Conservation (phyloP, 371 early-diverging fungal species). For the Parasitella parasitica region DNA sequence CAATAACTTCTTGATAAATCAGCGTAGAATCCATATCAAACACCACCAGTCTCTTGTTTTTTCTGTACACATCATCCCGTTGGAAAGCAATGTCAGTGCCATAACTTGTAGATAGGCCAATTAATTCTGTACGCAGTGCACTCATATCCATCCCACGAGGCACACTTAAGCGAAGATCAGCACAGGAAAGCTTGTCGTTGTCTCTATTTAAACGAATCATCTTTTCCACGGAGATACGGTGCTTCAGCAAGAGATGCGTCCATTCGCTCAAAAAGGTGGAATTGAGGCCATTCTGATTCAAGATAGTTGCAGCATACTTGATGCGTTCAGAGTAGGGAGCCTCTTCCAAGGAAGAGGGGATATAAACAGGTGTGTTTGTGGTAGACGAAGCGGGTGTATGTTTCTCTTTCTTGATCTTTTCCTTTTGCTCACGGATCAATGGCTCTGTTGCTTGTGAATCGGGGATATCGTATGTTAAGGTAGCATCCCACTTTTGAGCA, state of each 20-base stretch:
- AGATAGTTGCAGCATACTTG: slow-evolving; percentile 82
- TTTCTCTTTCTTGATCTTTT: slow-evolving; percentile 34
- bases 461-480: slow-evolving; percentile 75
- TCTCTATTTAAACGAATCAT: slow-evolving; percentile 72
- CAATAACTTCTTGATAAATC: slow-evolving; percentile 98
- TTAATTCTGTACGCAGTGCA: slow-evolving; percentile 65
- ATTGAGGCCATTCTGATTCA: slow-evolving; percentile 76
- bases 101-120: slow-evolving; percentile 66
- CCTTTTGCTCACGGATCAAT: slow-evolving; percentile 23
- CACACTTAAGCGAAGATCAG: slow-evolving; percentile 78
- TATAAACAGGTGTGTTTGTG: slow-evolving; percentile 13
- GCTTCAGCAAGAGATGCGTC: slow-evolving; percentile 67
- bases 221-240: slow-evolving; percentile 80
- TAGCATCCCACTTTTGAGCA: slow-evolving; percentile 82
- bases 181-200: slow-evolving; percentile 59
- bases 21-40: slow-evolving; percentile 99
- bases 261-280: slow-evolving; percentile 73
- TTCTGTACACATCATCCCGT: slow-evolving; percentile 82
- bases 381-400: slow-evolving; percentile 16
- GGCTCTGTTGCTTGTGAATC: slow-evolving; percentile 69
- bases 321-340: slow-evolving; percentile 79
- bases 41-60: slow-evolving; percentile 90
- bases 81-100: slow-evolving; percentile 88
- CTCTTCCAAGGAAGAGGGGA: slow-evolving; percentile 69
- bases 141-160: slow-evolving; percentile 65